These are phyloP conservation scores for Porogramme epimiltina DNA, from an alignment of 1,284 basidiomycete genomes.

Conservation along the genomic window DNA sequence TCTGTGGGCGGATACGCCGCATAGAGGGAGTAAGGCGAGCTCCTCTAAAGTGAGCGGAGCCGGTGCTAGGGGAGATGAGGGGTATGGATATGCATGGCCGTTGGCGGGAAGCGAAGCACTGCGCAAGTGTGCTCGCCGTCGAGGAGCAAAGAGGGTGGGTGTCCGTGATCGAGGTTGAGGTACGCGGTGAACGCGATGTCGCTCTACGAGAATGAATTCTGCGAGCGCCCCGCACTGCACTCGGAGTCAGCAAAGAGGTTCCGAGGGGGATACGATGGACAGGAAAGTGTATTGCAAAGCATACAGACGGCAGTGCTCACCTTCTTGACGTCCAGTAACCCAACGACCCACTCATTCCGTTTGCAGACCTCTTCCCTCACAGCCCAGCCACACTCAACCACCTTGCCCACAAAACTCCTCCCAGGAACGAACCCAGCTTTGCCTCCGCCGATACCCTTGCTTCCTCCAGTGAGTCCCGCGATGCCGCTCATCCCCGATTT, in stretches of 20 bases:
- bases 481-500: slow-evolving; percentile 33
- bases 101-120: slow-evolving; percentile 20
- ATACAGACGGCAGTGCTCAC: slow-evolving; percentile 51
- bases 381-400: slow-evolving; percentile 79
- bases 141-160: slow-evolving; percentile 27
- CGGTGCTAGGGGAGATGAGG: slow-evolving; percentile 19
- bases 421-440: slow-evolving; percentile 77
- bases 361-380: slow-evolving; percentile 64
- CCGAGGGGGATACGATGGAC: neutral
- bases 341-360: slow-evolving; percentile 84
- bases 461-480: slow-evolving; percentile 17
- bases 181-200: slow-evolving; percentile 72
- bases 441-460: slow-evolving; percentile 31
- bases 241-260: slow-evolving; percentile 2
- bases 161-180: slow-evolving; percentile 51
- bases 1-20: slow-evolving; percentile 77
- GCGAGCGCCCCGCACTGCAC: slow-evolving; percentile 76
- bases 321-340: slow-evolving; percentile 75
- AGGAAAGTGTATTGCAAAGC: slow-evolving; percentile 2
- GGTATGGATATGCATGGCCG: slow-evolving; percentile 12
- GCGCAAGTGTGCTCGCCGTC: slow-evolving; percentile 21
- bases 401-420: slow-evolving; percentile 79
- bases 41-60: slow-evolving; percentile 64
- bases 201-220: slow-evolving; percentile 82
- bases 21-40: slow-evolving; percentile 75